phyloP scores from a whole-genome alignment of 2,329 filamentous ascomycete species.

The Alternaria rosae region DNA sequence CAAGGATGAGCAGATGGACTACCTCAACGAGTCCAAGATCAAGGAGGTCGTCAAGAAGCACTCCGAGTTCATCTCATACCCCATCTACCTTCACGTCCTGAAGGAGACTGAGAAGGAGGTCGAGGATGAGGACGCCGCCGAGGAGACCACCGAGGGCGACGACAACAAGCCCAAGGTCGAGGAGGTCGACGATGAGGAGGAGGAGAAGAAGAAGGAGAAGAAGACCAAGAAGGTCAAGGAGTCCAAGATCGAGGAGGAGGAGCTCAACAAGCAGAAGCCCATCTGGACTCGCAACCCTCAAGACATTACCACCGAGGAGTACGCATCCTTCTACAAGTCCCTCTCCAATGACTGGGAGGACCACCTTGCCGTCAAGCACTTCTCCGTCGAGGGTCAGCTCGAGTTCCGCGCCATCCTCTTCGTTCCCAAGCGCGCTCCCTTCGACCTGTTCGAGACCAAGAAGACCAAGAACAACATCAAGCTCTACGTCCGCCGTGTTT shows the following conservation, averaged over 20 bases:
- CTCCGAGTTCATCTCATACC: slow-evolving; percentile 99
- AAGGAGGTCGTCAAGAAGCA: slow-evolving; percentile 99
- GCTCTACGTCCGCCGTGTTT: slow-evolving; percentile 99
- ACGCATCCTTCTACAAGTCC: slow-evolving; percentile 99
- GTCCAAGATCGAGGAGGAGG: slow-evolving; percentile 97
- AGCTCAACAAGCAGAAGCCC: slow-evolving; percentile 99
- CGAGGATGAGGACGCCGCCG: slow-evolving; percentile 84
- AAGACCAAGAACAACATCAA: slow-evolving; percentile 99
- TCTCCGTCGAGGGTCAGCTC: slow-evolving; percentile 99
- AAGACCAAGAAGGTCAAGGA: slow-evolving; percentile 99
- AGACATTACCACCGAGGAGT: slow-evolving; percentile 96
- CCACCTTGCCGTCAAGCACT: slow-evolving; percentile 99
- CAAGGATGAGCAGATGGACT: slow-evolving; percentile 99
- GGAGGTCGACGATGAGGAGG: slow-evolving; percentile 87
- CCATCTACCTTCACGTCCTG: slow-evolving; percentile 99
- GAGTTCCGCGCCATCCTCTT: slow-evolving; percentile 99
- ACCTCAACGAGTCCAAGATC: slow-evolving; percentile 98
- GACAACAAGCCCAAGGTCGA: slow-evolving; percentile 97
- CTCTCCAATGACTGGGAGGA: slow-evolving; percentile 99
- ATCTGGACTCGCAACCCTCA: slow-evolving; percentile 99
- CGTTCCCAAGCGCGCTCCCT: slow-evolving; percentile 98
- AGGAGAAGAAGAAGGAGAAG: slow-evolving; percentile 83
- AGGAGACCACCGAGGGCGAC: slow-evolving; percentile 73
- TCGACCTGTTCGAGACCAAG: slow-evolving; percentile 99
- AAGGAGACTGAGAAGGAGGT: slow-evolving; percentile 99